Evolutionary conservation across 2,329 filamentous ascomycete genomes (phyloP).

Genomic region (Cladophialophora yegresii): DNA sequence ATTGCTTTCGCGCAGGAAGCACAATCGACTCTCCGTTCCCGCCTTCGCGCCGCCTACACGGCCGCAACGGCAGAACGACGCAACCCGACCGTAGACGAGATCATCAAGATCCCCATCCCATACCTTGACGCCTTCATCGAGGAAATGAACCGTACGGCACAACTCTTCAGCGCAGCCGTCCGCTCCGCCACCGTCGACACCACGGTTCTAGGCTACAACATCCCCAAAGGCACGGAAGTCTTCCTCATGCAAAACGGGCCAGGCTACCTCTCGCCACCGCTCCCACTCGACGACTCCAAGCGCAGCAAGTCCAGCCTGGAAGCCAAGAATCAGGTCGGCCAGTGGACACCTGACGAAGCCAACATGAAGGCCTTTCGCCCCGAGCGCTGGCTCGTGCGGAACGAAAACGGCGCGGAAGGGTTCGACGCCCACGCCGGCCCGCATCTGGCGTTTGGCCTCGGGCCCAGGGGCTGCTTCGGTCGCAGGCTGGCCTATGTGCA

Average conservation of each 20-base stretch:
- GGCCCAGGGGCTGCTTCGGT: slow-evolving; percentile 45
- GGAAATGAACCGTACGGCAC: slow-evolving; percentile 47
- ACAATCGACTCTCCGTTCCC: slow-evolving; percentile 43
- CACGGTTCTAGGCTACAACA: slow-evolving; percentile 44
- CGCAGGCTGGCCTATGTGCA: slow-evolving; percentile 44
- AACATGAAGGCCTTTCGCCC: slow-evolving; percentile 44
- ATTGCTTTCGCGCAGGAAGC: slow-evolving; percentile 42
- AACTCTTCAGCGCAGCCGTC: slow-evolving; percentile 36
- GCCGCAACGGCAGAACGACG: slow-evolving; percentile 29
- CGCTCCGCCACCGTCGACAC: slow-evolving; percentile 45
- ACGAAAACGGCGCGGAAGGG: slow-evolving; percentile 36
- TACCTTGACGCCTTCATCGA: slow-evolving; percentile 53
- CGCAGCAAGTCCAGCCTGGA: slow-evolving; percentile 40
- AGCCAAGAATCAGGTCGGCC: slow-evolving; percentile 33
- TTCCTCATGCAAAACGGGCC: slow-evolving; percentile 37
- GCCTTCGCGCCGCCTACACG: slow-evolving; percentile 39
- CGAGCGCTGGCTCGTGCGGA: slow-evolving; percentile 44
- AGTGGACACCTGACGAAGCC: slow-evolving; percentile 36
- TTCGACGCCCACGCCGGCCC: slow-evolving; percentile 45
- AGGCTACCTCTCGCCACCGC: slow-evolving; percentile 24
- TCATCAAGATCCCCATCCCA: slow-evolving; percentile 39
- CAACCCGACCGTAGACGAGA: slow-evolving; percentile 40
- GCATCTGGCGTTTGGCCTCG: slow-evolving; percentile 42
- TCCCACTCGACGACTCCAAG: slow-evolving; percentile 38
- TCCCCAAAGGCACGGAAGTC: slow-evolving; percentile 46